These are phyloP conservation scores for Fusarium sp. DNA, from an alignment of 2,329 filamentous ascomycete species.

Conservation along the genomic window DNA sequence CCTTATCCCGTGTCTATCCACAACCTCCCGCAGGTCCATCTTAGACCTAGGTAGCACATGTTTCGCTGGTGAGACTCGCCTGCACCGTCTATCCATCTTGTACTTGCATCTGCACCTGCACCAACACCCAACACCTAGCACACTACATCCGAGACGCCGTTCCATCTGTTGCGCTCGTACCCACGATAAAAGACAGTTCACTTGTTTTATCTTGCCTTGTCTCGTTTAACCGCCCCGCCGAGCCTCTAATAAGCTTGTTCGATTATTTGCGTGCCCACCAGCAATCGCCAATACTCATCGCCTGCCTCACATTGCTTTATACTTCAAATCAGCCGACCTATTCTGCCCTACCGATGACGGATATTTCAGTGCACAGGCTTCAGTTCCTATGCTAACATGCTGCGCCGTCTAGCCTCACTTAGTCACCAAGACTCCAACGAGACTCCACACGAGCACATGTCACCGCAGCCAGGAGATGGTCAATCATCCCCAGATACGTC, in stretches of 20 bases:
- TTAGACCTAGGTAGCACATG: conserved; percentile 48
- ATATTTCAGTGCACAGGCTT: conserved; percentile 38
- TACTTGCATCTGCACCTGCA: conserved; percentile 39
- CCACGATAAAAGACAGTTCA: conserved; percentile 26
- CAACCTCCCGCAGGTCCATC: conserved; percentile 34
- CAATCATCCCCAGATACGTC: conserved; percentile 67
- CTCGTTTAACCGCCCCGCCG: conserved; percentile 19
- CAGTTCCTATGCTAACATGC: conserved; percentile 49
- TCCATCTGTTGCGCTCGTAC: conserved; percentile 37
- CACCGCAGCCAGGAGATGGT: conserved; percentile 70
- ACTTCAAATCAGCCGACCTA: conserved; percentile 34
- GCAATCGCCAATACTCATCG: conserved; percentile 26
- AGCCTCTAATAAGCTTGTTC: conserved; percentile 18
- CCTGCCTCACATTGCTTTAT: conserved; percentile 28
- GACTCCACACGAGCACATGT: conserved; percentile 66
- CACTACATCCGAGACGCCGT: conserved; percentile 40
- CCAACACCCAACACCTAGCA: conserved; percentile 7
- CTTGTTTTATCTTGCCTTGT: conserved; percentile 13
- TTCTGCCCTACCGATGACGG: conserved; percentile 46
- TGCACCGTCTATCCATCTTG: conserved; percentile 40
- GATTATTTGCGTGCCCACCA: conserved; percentile 12
- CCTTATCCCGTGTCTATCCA: conserved; percentile 13
- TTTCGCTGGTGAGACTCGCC: conserved; percentile 50
- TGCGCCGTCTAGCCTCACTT: conserved; percentile 49
- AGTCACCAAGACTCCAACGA: conserved; percentile 45